phyloP scores from a whole-genome alignment of 1,284 basidiomycete species.

The Golubevia pallescens region DNA sequence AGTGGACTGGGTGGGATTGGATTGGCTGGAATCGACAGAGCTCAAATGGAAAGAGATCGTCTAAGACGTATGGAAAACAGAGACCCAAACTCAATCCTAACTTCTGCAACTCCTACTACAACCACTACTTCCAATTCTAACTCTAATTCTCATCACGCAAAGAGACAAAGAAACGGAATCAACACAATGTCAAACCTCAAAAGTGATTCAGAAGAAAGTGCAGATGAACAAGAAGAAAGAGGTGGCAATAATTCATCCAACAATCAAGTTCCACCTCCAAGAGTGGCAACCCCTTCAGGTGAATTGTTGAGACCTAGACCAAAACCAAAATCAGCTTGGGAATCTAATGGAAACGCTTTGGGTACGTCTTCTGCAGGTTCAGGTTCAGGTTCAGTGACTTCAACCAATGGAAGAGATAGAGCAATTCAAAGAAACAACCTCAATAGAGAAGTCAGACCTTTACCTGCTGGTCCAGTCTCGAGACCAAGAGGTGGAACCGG shows the following conservation, averaged over 20 bases:
- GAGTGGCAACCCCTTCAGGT: neutral
- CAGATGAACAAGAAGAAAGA: too few relatives aligned
- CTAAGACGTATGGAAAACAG: neutral
- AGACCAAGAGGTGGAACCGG: neutral
- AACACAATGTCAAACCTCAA: too few relatives aligned
- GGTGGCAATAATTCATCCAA: neutral
- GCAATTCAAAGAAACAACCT: neutral
- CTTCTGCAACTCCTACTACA: neutral
- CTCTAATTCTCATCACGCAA: too few relatives aligned
- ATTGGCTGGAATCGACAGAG: neutral
- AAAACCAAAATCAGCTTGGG: neutral
- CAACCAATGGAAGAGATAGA: neutral
- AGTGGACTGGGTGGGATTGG: too few relatives aligned
- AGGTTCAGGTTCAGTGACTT: neutral
- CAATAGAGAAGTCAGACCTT: neutral
- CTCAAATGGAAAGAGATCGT: neutral
- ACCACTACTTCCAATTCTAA: too few relatives aligned
- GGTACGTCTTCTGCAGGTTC: neutral
- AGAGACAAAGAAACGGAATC: too few relatives aligned
- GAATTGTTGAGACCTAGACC: neutral
- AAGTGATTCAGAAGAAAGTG: too few relatives aligned
- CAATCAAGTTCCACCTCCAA: neutral
- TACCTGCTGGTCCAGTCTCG: neutral
- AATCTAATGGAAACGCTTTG: neutral
- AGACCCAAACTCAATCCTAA: neutral